Evolutionary conservation across 1,284 basidiomycete genomes (phyloP), one percentile per base, ranked within the genome.

Genomic region (Heterobasidion irregulare): DNA sequence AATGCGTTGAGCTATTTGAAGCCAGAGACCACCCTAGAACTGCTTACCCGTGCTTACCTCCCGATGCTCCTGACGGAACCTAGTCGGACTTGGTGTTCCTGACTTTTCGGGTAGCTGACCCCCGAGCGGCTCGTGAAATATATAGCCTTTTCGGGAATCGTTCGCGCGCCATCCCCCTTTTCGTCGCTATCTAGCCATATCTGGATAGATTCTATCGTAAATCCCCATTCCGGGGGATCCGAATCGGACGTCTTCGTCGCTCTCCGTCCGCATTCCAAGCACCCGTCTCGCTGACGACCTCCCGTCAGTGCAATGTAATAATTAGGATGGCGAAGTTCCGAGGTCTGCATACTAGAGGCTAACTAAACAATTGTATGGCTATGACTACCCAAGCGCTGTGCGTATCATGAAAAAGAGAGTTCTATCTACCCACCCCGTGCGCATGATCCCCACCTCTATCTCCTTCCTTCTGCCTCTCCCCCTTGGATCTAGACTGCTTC

Each of bases 401-500:
- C 12, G n/a, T n/a, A n/a, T 12, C 38, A 8, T 41, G n/a, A 41
- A 41, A 41, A n/a, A n/a, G 38, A 41, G 38, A 41, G 38, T 41
- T n/a, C 38, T 41, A 41, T 41, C 38, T 41, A 7, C 26, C n/a
- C 19, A 18, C 15, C 36, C 50, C 47, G 32, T 32, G 19, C 33
- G 36, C 34, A 38, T 50, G 32, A 34, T 18, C 32, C 33, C 54
- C 60, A 49, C 61, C 60, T 61, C 61, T 56, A 53, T 64, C 65
- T 35, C 61, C 64, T 51, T 64, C 68, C 57, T 64, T 62, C 58
- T 61, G 62, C 53, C 55, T 50, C 52, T 57, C 61, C 43, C 38
- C 56, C 38, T 46, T 57, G 36, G 54, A 2, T 50, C 36, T 50
- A 47, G 59, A 60, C 57, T 62, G 61, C 63, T 62, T 66, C 48